Base-by-base conservation (phyloP, 352 stramenopile genomes). In the Pythium guiyangense region DNA sequence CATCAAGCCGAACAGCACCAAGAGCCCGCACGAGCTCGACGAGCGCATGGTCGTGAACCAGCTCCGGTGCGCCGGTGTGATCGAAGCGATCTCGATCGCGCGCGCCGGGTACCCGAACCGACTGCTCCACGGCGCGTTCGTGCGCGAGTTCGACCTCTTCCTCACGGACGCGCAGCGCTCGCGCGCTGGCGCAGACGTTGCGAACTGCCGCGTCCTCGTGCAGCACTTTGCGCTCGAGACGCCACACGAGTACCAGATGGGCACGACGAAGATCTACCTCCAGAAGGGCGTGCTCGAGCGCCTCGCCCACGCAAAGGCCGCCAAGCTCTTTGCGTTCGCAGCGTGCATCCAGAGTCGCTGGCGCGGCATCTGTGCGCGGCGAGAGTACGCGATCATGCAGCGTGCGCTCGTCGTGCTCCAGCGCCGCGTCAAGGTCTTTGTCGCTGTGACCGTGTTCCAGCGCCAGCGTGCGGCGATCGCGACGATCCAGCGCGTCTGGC, bases 231-330 rank as follows among this genome's bases (percentile, higher is more conserved):
- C 79, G 49, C 69, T 92, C 18, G 60, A 67, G 29, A 78, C 63
- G 9, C 84, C 84, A 0, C 69, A 85, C 25, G 77, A 94, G 59
- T 92, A 76, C 52, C 82, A 92, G 52, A 88, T 94, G 77, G 84
- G 84, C 9, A 70, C 74, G 62, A 90, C 80, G 22, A 92, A 92
- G 66, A 92, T 94, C 49, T 94, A 92, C 68, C 67, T 94, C n/a
- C 82, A 92, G 51, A 81, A 90, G 46, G 84, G 84, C 26, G 75
- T 94, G 27, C 69, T 92, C 5, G 82, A 92, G 50, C 79, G 70
- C 22, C 67, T 92, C 6, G 82, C 92, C 55, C 69, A 75, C 6
- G 67, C 68, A 10, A 84, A 83, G 40, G 80, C 80, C 3, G 66
- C 85, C 57, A 84, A 86, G 52, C 66, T 91, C 11, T 91, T 86